Conservation (phyloP, 1,284 basidiomycete species). For the Fomitopsis palustris region DNA sequence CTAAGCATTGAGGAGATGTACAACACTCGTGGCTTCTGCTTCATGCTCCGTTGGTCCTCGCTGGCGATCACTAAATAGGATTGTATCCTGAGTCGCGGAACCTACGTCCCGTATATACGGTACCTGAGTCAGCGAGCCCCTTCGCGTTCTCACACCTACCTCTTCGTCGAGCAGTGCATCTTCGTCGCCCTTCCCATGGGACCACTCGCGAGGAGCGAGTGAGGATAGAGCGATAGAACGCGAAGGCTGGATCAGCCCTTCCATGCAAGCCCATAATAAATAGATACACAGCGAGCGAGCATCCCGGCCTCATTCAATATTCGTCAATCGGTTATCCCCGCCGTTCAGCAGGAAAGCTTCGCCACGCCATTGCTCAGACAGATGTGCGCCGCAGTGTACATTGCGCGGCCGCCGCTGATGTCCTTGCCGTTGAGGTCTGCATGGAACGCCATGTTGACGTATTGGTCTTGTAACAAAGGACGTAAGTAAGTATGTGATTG, state of each 20-base stretch:
- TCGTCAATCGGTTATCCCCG: neutral
- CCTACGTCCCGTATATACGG: neutral
- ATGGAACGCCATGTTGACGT: conserved; percentile 8
- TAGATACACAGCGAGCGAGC: neutral
- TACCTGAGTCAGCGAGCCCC: neutral
- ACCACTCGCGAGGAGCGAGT: neutral
- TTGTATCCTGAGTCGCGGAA: neutral
- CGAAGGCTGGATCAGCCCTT: neutral
- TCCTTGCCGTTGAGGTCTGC: conserved; percentile 3
- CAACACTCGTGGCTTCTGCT: too few relatives aligned
- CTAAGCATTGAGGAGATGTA: too few relatives aligned
- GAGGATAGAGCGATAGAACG: neutral
- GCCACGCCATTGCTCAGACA: conserved; percentile 1
- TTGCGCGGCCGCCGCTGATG: conserved; percentile 1
- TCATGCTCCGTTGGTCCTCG: too few relatives aligned
- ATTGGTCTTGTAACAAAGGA: neutral
- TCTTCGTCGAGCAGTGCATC: neutral
- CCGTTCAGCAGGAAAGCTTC: neutral
- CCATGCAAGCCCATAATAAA: neutral
- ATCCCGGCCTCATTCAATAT: neutral
- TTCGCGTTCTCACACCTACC: neutral
- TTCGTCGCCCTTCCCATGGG: neutral
- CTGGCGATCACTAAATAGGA: too few relatives aligned
- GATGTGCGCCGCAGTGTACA: conserved; percentile 2
- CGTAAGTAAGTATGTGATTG: neutral